Evolutionary conservation across 2,329 filamentous ascomycete species (phyloP), one percentile per base, ranked within the genome.

Genomic region (Ophiostoma triangulosporum): DNA sequence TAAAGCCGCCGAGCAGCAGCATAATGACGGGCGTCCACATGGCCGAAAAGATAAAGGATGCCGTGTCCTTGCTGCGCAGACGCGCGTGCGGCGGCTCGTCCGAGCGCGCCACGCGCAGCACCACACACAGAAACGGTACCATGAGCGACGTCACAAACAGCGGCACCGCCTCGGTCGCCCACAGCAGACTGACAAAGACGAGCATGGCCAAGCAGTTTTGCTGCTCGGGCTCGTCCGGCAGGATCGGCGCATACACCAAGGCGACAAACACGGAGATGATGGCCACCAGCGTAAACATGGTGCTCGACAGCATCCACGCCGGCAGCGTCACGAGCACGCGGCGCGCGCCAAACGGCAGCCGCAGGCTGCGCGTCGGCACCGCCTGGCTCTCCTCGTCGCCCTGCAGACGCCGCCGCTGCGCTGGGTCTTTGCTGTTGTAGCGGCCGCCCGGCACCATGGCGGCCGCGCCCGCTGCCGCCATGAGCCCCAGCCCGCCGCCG

Each of bases 11-110:
- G 0, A 98, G 81, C 22, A 98, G 75, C 15, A 98, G 80, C 93
- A 98, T 97, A 61, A 98, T 98, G 53, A 98, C 93, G 0, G 93
- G 91, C 3, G 91, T 96, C 93, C 93, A 98, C 93, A 98, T 98
- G 26, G 93, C 84, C 4, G 88, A 77, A 62, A 98, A 97, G 55
- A 96, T 85, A 62, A 86, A 91, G 27, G 78, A 74, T 0, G 91
- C 88, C 0, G 93, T 90, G 43, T 81, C 77, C 65, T 90, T 90
- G 3, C 89, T 80, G n/a, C 78, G 76, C 6, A 98, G 75, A 22
- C 91, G 80, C 45, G 72, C 69, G 57, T 88, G 75, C 0, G 84
- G 83, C 60, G 67, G 64, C 5, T 81, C 78, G 52, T 94, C 87
- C 31, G 83, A 80, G 31, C 88, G 82, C 57, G 95, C 87, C 22